Evolutionary conservation across 2,329 filamentous ascomycete genomes (phyloP), one percentile per base, ranked within the genome.

Genomic region (Sporothrix luriei): DNA sequence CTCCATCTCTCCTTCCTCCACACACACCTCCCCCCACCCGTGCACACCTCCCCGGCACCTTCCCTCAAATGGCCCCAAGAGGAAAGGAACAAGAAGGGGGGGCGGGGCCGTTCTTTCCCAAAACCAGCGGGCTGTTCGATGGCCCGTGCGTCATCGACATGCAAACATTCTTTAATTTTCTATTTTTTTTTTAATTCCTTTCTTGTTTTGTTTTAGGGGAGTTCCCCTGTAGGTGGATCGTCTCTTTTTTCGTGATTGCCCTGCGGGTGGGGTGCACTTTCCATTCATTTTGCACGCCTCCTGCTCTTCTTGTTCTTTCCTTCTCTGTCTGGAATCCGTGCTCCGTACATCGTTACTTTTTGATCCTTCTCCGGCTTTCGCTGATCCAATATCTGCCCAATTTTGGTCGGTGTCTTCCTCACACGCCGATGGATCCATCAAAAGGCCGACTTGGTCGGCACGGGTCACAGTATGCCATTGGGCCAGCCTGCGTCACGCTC

Each of bases 91-190:
- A 21, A 64, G 40, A 46, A 24, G 40, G 54, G 26, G 29, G 13
- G 52, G 51, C 14, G 51, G 24, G 51, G 51, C 55, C 13, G n/a
- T 29, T 13, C 62, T 66, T 49, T 68, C n/a, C 65, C 64, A 70
- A 55, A 38, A 33, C 68, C 69, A 70, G 68, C 65, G 69, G 65
- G 48, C 65, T 46, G 51, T 62, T 46, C 13, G 38, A 64, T 71
- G 69, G 69, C 49, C 69, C 66, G 69, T 68, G 69, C 69, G 19
- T 26, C 48, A 13, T 66, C 57, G 66, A 54, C 26, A 65, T 65
- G 55, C 68, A 68, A 59, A 59, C 64, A 62, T 55, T 26, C 38
- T 65, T 48, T 51, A 26, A 52, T 21, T 66, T 69, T 64, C 14
- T 43, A 43, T 43, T 29, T 40, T 2, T 43, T 61, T 61, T 38